Evolutionary conservation across 148 eudicot species (phyloP), one percentile per base, ranked within the genome.

Genomic region (Silene uniflora): DNA sequence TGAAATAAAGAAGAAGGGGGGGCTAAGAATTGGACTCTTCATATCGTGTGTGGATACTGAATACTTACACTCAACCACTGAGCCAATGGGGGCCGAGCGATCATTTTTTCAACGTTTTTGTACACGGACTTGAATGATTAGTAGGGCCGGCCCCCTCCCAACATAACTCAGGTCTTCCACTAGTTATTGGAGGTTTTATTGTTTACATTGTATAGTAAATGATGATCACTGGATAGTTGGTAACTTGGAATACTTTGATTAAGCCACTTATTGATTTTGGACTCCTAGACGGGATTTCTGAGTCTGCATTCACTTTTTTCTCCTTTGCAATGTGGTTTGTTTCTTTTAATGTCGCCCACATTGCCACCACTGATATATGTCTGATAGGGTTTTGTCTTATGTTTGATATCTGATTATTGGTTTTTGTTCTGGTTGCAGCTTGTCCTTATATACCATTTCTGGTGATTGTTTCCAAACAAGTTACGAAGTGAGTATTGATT

Each of bases 341-440:
- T 52, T 6, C 14, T 56, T 5, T 0, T 52, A 27, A 61, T 54
- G 29, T 75, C 25, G 21, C 17, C 47, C 1, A 64, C 60, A 24
- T 63, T 63, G 25, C 23, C 46, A 17, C 67, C 23, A 22, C 63
- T 24, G n/a, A n/a, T 32, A 22, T 32, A 22, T 67, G 27, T n/a
- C 7, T 13, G 24, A 18, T 75, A 67, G 52, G 7, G 55, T 55
- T 54, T 19, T 11, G 63, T n/a, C 17, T 16, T 32, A 42, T 68
- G 47, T 29, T 11, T 67, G 19, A 59, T 76, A 72, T 19, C 58
- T 69, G 58, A 76, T 76, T 39, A n/a, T 67, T 27, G 75, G 44
- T 70, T 61, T 70, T 19, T 64, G 39, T 61, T 29, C 21, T 25
- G 75, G 12, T 32, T 44, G 13, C 21, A 62, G 75, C 65, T 44